Conservation (phyloP, 1,284 basidiomycete species). For the Xerocomus amazonicus region DNA sequence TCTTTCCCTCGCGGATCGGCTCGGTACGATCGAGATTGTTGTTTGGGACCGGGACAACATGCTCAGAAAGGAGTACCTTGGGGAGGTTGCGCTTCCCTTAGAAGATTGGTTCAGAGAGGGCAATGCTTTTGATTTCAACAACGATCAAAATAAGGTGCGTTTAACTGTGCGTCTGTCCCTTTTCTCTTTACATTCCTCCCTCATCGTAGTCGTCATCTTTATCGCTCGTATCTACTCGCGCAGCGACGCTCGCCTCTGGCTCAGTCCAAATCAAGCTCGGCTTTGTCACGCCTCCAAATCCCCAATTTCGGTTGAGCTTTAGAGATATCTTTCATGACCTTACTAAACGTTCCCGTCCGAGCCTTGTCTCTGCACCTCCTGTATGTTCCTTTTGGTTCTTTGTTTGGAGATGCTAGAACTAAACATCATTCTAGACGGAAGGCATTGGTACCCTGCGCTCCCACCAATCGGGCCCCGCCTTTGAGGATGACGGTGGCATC, state of each 20-base stretch:
- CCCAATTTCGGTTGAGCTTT: constrained; percentile 39
- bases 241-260: constrained; percentile 58
- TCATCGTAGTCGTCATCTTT: constrained; percentile 48
- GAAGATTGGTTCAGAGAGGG: constrained; percentile 76
- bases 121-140: constrained; percentile 51
- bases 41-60: constrained; percentile 92
- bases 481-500: constrained; percentile 78
- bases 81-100: constrained; percentile 76
- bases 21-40: constrained; percentile 81
- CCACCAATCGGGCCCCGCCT: constrained; percentile 51
- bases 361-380: constrained; percentile 75
- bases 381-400: constrained; percentile 40
- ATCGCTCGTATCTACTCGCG: constrained; percentile 63
- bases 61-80: constrained; percentile 85
- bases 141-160: constrained; percentile 55
- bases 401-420: not conserved
- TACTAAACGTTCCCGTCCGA: constrained; percentile 59
- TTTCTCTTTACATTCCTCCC: not conserved
- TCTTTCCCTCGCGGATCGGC: constrained; percentile 65
- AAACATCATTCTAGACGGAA: constrained; percentile 57
- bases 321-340: constrained; percentile 65
- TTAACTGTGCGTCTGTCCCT: constrained; percentile 15
- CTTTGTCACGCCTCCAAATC: constrained; percentile 55
- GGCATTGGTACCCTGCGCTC: constrained; percentile 85
- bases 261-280: constrained; percentile 74